Evolutionary conservation across 257 asterid genomes (phyloP).

Genomic region (Solanum lycopersicoides): DNA sequence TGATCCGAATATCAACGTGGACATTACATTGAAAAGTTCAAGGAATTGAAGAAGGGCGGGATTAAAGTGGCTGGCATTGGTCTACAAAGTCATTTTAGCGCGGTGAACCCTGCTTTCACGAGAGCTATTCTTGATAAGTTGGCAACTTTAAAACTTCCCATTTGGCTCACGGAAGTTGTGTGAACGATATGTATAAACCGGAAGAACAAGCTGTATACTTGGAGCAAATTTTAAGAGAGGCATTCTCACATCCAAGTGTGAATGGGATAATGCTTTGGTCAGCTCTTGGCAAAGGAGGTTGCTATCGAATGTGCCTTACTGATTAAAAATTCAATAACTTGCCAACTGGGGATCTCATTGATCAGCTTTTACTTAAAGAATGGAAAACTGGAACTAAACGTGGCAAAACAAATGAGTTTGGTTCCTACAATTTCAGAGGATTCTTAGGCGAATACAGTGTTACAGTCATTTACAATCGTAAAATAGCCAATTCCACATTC

Average conservation of each 20-base stretch:
- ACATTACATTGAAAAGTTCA: slow-evolving; percentile 28
- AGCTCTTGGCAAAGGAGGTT: not conserved
- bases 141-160: slow-evolving; percentile 35
- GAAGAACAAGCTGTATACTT: slow-evolving; percentile 8
- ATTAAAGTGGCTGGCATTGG: slow-evolving; percentile 50
- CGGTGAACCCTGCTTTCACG: slow-evolving; percentile 40
- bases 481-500: slow-evolving; percentile 4
- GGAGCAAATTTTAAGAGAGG: not conserved
- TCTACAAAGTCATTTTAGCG: slow-evolving; percentile 37
- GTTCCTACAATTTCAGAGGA: slow-evolving; percentile 14
- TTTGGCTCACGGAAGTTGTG: slow-evolving; percentile 66
- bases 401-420: not conserved
- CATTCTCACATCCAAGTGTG: not conserved
- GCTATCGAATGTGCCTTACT: not conserved
- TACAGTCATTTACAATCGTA: slow-evolving; percentile 6
- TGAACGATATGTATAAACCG: slow-evolving; percentile 12
- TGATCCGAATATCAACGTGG: slow-evolving; percentile 25
- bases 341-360: not conserved
- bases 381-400: not conserved
- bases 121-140: slow-evolving; percentile 47
- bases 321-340: not conserved
- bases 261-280: not conserved
- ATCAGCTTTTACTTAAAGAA: not conserved
- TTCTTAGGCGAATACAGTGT: slow-evolving; percentile 34
- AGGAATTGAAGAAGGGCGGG: slow-evolving; percentile 19